Evolutionary conservation across 129 eudicot genomes (phyloP).

Genomic region (Tagetes patula): DNA sequence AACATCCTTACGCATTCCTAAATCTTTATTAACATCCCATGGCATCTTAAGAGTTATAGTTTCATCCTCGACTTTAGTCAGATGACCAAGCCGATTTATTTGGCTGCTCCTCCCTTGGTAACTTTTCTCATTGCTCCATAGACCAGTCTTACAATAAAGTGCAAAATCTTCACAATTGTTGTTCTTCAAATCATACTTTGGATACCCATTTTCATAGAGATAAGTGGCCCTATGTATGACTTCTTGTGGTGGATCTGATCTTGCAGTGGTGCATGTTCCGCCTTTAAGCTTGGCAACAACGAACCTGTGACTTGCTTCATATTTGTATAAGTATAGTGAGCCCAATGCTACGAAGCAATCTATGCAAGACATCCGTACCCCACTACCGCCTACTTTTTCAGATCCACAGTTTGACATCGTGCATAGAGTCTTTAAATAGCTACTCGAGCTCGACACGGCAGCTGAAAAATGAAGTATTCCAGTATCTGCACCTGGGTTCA

Average conservation of each 20-base stretch:
- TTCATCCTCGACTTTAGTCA: neutral
- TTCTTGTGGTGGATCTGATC: neutral
- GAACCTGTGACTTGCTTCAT: neutral
- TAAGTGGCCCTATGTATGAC: conserved; percentile 13
- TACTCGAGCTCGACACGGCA: neutral
- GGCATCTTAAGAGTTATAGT: too few relatives aligned
- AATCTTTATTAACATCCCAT: neutral
- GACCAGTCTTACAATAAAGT: conserved; percentile 1
- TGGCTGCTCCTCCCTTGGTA: conserved; percentile 22
- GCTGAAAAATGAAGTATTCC: neutral
- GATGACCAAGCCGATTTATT: neutral
- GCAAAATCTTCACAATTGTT: conserved; percentile 20
- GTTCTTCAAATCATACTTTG: neutral
- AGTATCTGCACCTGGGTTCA: neutral
- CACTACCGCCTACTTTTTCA: conserved; percentile 10
- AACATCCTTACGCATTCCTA: conserved; percentile 12
- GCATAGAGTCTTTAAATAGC: neutral
- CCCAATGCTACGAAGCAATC: conserved; percentile 11
- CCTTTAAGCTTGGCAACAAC: conserved; percentile 1
- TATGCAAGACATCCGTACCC: conserved; percentile 19
- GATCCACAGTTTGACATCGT: neutral
- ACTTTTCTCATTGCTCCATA: neutral
- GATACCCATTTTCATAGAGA: conserved; percentile 10
- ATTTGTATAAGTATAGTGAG: conserved; percentile 5
- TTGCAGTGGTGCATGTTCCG: conserved; percentile 20